Evolutionary conservation across 2,329 filamentous ascomycete genomes (phyloP), one percentile per base, ranked within the genome.

Genomic region (Neurospora sp.): DNA sequence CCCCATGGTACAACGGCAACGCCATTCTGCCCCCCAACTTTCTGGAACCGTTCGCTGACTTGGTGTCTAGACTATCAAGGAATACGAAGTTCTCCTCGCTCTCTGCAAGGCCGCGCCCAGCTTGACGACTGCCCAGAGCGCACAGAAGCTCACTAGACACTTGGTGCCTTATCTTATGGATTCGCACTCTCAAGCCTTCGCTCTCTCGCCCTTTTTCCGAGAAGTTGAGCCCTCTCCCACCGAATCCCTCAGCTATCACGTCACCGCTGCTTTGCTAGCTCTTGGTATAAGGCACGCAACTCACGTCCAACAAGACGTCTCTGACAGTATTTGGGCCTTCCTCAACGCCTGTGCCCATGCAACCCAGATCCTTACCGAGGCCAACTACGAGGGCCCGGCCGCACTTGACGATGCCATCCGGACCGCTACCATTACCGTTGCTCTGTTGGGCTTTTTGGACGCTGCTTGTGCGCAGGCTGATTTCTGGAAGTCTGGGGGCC

Each of bases 41-140:
- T n/a, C 4, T n/a, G 23, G n/a, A 66, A 13, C n/a, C 6, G 33
- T 46, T 68, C 68, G 39, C 71, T 74, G 68, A 73, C 70, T 62
- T 6, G 11, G 5, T 69, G 66, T 46, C 28, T 70, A 96, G 93
- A 92, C 90, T 68, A 89, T 94, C 69, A 90, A 92, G 76, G 96
- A 99, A 83, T 90, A 97, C 75, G 95, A 99, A 79, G 92, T 97
- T 68, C 86, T 99, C 36, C 82, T 98, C 36, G 93, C 96, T 62
- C 85, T 99, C 36, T 98, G 95, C 84, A 95, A 94, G 81, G 93
- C 95, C 68, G 93, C 94, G 3, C 91, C 93, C 4, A 86, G 89
- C 33, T 85, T 98, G 36, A 85, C 89, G 68, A 89, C 88, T 66
- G 80, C 83, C 58, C 88, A 92, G 72, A 91, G 91, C 77, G 94